phyloP scores from a whole-genome alignment of 2,329 filamentous ascomycete genomes.

The Calonectria fujianensis region DNA sequence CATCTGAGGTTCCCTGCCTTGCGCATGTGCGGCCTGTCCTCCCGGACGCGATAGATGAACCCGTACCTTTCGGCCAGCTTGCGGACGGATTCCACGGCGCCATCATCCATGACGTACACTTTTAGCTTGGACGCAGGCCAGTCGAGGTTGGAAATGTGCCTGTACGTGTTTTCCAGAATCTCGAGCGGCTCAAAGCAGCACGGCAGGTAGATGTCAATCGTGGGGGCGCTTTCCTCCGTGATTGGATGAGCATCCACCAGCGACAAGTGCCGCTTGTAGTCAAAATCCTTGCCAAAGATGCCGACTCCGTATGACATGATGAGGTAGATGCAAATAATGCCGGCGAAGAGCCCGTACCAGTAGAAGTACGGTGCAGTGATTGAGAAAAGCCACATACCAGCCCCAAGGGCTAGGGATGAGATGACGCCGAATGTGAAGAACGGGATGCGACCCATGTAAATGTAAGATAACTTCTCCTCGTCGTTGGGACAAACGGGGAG shows the following conservation, averaged over 20 bases:
- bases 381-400: slow-evolving; percentile 22
- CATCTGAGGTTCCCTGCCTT: slow-evolving; percentile 21
- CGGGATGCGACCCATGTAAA: background rate
- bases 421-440: slow-evolving; percentile 12
- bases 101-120: slow-evolving; percentile 21
- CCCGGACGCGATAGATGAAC: background rate
- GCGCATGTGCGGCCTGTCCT: background rate
- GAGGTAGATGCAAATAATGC: background rate
- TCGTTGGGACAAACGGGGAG: background rate
- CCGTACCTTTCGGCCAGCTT: background rate
- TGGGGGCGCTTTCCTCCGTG: background rate
- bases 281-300: background rate
- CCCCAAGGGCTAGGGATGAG: background rate
- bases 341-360: slow-evolving; percentile 9
- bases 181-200: slow-evolving; percentile 15
- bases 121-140: slow-evolving; percentile 13
- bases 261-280: background rate
- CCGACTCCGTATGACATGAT: slow-evolving; percentile 10
- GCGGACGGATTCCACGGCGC: background rate
- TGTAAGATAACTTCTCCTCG: background rate
- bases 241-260: slow-evolving; percentile 1
- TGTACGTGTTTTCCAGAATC: slow-evolving; percentile 19
- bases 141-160: slow-evolving; percentile 7
- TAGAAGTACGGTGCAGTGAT: background rate
- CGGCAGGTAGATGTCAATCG: slow-evolving; percentile 1